Base-by-base conservation (phyloP, 345 rosid genomes). In the Bruguiera parviflora region DNA sequence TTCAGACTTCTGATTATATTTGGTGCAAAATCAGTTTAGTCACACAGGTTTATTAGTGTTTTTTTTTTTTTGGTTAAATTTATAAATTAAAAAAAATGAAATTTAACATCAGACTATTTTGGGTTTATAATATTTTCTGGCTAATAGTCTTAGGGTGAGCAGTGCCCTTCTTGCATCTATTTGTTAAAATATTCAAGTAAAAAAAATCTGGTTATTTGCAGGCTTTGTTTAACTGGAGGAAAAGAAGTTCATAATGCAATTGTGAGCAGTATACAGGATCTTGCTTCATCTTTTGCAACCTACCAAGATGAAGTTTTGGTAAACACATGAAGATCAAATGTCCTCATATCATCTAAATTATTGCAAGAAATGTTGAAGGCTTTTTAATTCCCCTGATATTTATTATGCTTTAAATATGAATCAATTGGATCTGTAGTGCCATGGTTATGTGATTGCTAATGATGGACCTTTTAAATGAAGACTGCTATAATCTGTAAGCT, bases 291-390 rank as follows among this genome's bases (percentile, higher is more conserved):
- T 60, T 86, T 94, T 71, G 81, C 93, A 16, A 79, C 84, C 76
- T 94, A 91, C 79, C 84, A 85, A 73, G 98, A 91, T 81, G 98
- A 94, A 91, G 98, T 94, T 55, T 68, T 94, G 97, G 98, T 95
- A 88, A 80, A 71, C 29, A 63, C 80, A 63, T 47, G 51, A 61
- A 63, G 58, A 65, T 43, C 69, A 9, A 72, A 51, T 51, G 47
- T 37, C 28, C 46, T 68, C 49, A 29, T 9, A 64, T 53, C 68
- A 53, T 28, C 8, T 28, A 27, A 66, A 74, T 53, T 67, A 18
- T 56, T 32, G 10, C 15, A 16, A 53, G 27, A 31, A 61, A 24
- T 29, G 53, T 60, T 28, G 11, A 15, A 18, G 35, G 53, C 31
- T 46, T 29, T 58, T 19, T 55, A 27, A 46, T 56, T 63, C 6